Evolutionary conservation across 2,329 filamentous ascomycete genomes (phyloP), one percentile per base, ranked within the genome.

Genomic region (Phoma herbarum): DNA sequence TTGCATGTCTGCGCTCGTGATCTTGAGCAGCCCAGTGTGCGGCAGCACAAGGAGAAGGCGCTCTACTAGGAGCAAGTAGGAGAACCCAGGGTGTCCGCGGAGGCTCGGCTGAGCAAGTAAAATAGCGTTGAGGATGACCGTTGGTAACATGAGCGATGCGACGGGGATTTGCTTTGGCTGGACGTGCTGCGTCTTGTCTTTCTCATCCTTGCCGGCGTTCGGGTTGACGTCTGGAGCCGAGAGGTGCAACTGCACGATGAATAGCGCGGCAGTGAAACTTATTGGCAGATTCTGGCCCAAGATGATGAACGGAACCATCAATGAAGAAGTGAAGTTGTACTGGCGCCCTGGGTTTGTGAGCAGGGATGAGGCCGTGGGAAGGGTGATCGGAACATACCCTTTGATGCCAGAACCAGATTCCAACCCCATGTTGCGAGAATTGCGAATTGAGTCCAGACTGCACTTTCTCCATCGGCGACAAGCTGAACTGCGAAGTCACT

Each of bases 241-340:
- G 18, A 74, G 64, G 39, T 73, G 71, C 1, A 72, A 56, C 35
- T 71, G 60, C 3, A 73, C 65, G 4, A 74, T 48, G 49, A 75
- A 74, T 1, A 76, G 60, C 5, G 62, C 59, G 1, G 57, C 60
- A 10, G 73, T 66, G 31, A 75, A 70, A 25, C 65, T 65, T 1
- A 72, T 69, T 0, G 73, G 73, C 2, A 76, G 61, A 23, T 69
- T 73, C 39, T 74, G 70, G 31, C 65, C 61, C 6, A 76, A 63
- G 5, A 71, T 11, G n/a, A 73, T 65, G 33, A 67, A 76, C 1
- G 66, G 64, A 3, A 65, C 42, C 56, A 68, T 68, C 5, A 25
- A 57, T 10, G 52, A 46, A 2, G 42, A 12, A 1, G 62, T 43
- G 50, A 67, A 60, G 14, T 26, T 29, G 20, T 56, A 59, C 42